These are phyloP conservation scores for Leccinum variabile DNA, from an alignment of 1,284 basidiomycete genomes.

Conservation along the genomic window DNA sequence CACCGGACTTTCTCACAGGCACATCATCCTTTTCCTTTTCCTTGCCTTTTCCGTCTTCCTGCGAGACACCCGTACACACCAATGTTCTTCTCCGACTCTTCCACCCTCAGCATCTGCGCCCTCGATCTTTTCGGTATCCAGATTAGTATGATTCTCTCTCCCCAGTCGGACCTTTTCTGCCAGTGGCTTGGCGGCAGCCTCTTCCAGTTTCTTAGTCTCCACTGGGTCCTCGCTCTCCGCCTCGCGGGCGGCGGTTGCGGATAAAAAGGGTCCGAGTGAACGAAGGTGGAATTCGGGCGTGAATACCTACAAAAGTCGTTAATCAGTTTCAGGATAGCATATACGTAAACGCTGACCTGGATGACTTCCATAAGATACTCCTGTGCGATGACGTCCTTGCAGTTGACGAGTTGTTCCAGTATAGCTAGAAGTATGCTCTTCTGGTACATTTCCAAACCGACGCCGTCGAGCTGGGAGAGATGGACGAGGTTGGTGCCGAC, in stretches of 20 bases:
- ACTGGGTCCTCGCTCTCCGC: no score
- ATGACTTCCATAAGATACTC: constrained; percentile 95
- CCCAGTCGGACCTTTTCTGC: constrained; percentile 56
- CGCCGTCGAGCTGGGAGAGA: constrained; percentile 89
- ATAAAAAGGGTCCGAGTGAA: no score
- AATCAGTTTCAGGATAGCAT: no score
- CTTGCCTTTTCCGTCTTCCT: no score
- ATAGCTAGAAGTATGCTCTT: constrained; percentile 83
- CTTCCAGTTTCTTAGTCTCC: no score
- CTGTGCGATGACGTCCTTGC: constrained; percentile 96
- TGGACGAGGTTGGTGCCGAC: constrained; percentile 96
- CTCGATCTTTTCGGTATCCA: constrained; percentile 34
- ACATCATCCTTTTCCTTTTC: no score
- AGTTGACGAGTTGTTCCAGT: constrained; percentile 93
- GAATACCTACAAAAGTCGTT: constrained; percentile 59
- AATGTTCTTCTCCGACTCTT: constrained; percentile 34
- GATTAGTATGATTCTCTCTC: no score
- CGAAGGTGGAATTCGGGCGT: constrained; percentile 73
- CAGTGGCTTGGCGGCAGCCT: constrained; percentile 58
- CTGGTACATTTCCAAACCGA: constrained; percentile 89
- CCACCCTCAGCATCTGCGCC: constrained; percentile 32
- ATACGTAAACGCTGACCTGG: no score
- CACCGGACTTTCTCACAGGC: constrained; percentile 67
- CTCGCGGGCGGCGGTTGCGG: no score
- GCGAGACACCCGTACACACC: no score